Evolutionary conservation across 805 yeast genomes (phyloP).

Genomic region (Schizosaccharomyces pombe): DNA sequence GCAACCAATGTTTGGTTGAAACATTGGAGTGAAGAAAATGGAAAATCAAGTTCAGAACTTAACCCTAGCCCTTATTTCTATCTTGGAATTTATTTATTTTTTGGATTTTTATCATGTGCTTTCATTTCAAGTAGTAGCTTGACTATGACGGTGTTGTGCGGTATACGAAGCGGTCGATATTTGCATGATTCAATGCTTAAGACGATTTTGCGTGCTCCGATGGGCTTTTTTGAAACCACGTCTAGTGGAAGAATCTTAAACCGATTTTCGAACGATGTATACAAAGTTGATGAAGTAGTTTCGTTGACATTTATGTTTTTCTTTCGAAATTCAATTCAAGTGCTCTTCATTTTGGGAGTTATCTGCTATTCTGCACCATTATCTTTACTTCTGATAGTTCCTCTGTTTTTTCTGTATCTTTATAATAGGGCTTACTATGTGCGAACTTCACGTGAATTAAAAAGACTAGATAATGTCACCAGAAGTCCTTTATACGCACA

Average conservation of each 20-base stretch:
- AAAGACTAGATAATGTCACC: slow-evolving; percentile 44
- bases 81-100: slow-evolving; percentile 45
- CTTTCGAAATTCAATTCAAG: slow-evolving; percentile 17
- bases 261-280: slow-evolving; percentile 76
- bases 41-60: slow-evolving; percentile 32
- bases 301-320: slow-evolving; percentile 18
- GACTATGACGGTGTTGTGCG: slow-evolving; percentile 55
- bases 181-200: slow-evolving; percentile 51
- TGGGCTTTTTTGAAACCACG: slow-evolving; percentile 87
- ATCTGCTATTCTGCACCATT: slow-evolving; percentile 77
- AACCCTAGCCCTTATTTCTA: slow-evolving; percentile 54
- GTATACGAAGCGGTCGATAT: slow-evolving; percentile 56
- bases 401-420: slow-evolving; percentile 39
- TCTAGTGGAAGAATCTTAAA: slow-evolving; percentile 82
- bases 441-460: slow-evolving; percentile 51
- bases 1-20: slow-evolving; percentile 74
- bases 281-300: slow-evolving; percentile 60
- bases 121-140: slow-evolving; percentile 41
- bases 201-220: slow-evolving; percentile 65
- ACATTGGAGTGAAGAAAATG: slow-evolving; percentile 87
- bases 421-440: slow-evolving; percentile 52
- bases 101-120: slow-evolving; percentile 47
- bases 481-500: slow-evolving; percentile 62
- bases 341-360: slow-evolving; percentile 44
- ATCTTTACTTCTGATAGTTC: slow-evolving; percentile 46